phyloP scores from a whole-genome alignment of 352 stramenopile species.

The Phytophthora fragariaefolia region DNA sequence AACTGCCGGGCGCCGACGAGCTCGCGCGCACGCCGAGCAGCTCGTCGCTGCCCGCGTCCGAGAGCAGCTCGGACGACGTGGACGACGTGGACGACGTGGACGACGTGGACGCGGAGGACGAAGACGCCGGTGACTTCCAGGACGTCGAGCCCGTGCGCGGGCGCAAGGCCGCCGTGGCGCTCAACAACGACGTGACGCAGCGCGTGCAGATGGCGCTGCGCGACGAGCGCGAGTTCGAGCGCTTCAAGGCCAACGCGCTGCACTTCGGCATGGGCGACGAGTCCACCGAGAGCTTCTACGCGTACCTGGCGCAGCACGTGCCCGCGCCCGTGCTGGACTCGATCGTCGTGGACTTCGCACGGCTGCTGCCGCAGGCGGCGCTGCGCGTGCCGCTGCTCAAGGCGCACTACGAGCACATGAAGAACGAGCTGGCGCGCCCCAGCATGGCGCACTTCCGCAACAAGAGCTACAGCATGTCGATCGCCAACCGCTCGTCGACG shows the following conservation, averaged over 20 bases:
- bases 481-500: conserved; percentile 33
- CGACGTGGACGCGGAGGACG: conserved; percentile 52
- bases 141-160: conserved; percentile 82
- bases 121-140: conserved; percentile 77
- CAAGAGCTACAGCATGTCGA: conserved; percentile 70
- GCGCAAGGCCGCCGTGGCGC: conserved; percentile 69
- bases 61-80: conserved; percentile 61
- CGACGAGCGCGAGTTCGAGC: conserved; percentile 68
- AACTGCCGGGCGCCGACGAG: conserved; percentile 39
- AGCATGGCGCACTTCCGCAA: conserved; percentile 51
- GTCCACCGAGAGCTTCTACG: conserved; percentile 67
- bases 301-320: conserved; percentile 68
- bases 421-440: conserved; percentile 33
- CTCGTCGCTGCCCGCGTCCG: conserved; percentile 51
- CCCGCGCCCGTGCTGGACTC: conserved; percentile 55
- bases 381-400: conserved; percentile 77
- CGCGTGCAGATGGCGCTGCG: conserved; percentile 61
- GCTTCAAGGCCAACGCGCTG: conserved; percentile 80
- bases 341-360: conserved; percentile 85
- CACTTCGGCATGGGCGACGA: conserved; percentile 79
- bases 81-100: conserved; percentile 63
- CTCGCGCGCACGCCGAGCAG: conserved; percentile 47
- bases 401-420: conserved; percentile 64
- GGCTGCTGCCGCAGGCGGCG: conserved; percentile 63
- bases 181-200: conserved; percentile 83